Conservation (phyloP, 495 filamentous ascomycete genomes). For the Podospora fimiseda region DNA sequence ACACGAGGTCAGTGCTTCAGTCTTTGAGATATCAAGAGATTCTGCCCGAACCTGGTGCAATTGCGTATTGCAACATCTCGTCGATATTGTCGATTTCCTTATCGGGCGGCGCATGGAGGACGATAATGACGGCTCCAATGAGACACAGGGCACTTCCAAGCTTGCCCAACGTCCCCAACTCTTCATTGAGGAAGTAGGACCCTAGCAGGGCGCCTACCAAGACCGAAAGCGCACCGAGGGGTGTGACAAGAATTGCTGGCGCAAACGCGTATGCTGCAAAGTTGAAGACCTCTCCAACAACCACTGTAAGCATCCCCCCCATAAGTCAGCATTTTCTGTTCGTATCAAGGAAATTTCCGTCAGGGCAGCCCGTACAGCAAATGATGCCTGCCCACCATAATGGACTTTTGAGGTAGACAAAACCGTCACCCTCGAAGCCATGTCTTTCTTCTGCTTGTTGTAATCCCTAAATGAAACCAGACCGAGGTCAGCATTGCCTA, state of each 20-base stretch:
- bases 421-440: slow-evolving; percentile 96
- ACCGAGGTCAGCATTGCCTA: slow-evolving; percentile 20
- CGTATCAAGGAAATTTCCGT: background rate
- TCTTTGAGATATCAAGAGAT: background rate
- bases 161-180: slow-evolving; percentile 81
- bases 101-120: slow-evolving; percentile 93
- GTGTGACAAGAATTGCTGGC: slow-evolving; percentile 93
- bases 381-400: slow-evolving; percentile 93
- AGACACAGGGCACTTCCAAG: slow-evolving; percentile 94
- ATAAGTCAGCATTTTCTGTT: slow-evolving; percentile 1
- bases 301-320: slow-evolving; percentile 41
- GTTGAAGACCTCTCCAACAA: slow-evolving; percentile 87
- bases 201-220: slow-evolving; percentile 92
- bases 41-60: slow-evolving; percentile 67
- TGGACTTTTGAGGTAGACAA: slow-evolving; percentile 83
- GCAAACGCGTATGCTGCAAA: slow-evolving; percentile 98
- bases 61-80: slow-evolving; percentile 78
- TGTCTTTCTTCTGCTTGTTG: slow-evolving; percentile 82
- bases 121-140: slow-evolving; percentile 93
- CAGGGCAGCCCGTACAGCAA: slow-evolving; percentile 57
- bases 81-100: slow-evolving; percentile 82
- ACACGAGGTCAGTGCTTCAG: slow-evolving; percentile 26
- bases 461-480: slow-evolving; percentile 56
- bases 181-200: slow-evolving; percentile 87
- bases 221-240: slow-evolving; percentile 85